phyloP scores from a whole-genome alignment of 169 alveolate species.

The Blepharisma undulans region DNA sequence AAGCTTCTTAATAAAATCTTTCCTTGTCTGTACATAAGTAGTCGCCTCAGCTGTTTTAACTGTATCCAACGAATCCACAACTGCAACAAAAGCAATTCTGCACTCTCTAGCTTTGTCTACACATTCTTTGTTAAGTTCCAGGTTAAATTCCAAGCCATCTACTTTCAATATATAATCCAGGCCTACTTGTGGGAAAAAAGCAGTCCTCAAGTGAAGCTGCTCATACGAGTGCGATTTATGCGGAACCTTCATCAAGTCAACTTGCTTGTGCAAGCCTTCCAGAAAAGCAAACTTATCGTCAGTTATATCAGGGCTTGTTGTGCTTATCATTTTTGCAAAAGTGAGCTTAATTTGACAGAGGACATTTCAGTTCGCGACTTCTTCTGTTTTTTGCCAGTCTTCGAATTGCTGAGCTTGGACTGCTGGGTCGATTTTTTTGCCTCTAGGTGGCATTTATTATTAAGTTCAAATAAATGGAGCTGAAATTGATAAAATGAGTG shows the following conservation, averaged over 20 bases:
- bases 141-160: neutral
- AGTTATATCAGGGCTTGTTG: neutral
- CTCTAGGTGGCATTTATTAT: slow-evolving; percentile 37
- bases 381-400: slow-evolving; percentile 13
- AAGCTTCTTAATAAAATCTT: slow-evolving; percentile 23
- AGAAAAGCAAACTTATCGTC: slow-evolving; percentile 10
- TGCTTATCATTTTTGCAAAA: neutral
- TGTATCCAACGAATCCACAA: neutral
- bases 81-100: neutral
- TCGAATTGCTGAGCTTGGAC: slow-evolving; percentile 12
- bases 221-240: slow-evolving; percentile 24
- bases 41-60: neutral
- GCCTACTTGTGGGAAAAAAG: slow-evolving; percentile 24
- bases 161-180: neutral
- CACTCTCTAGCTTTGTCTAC: neutral
- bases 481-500: neutral
- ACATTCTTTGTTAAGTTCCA: neutral
- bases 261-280: neutral
- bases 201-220: slow-evolving; percentile 21
- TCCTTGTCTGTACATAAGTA: neutral
- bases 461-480: neutral
- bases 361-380: neutral
- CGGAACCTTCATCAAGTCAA: slow-evolving; percentile 30
- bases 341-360: neutral
- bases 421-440: slow-evolving; percentile 33